Conservation (phyloP, 202 grass and related monocot species). For the Setaria viridis region DNA sequence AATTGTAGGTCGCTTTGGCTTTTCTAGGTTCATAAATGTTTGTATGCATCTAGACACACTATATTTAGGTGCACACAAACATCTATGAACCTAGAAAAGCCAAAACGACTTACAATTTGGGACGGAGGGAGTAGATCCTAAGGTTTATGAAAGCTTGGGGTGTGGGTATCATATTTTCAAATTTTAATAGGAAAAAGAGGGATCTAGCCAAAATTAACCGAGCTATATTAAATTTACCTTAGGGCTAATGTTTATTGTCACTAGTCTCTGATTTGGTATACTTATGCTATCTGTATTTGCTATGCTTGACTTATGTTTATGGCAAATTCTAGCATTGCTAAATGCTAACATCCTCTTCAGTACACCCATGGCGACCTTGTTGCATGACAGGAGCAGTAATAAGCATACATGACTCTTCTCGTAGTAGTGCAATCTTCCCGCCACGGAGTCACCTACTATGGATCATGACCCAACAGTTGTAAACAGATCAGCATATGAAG, state of each 20-base stretch:
- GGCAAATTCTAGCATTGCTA: conserved; percentile 2
- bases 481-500: neutral
- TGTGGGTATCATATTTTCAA: conserved; percentile 8
- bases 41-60: too few species aligned
- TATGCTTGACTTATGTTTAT: neutral
- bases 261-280: conserved; percentile 6
- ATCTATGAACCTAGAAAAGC: too few species aligned
- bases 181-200: neutral
- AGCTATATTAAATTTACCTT: conserved; percentile 13
- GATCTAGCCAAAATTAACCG: neutral
- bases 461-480: neutral
- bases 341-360: neutral
- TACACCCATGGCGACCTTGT: conserved; percentile 29
- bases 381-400: neutral
- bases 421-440: neutral
- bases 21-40: too few species aligned
- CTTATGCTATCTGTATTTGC: neutral
- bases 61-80: too few species aligned
- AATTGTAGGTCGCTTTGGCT: too few species aligned
- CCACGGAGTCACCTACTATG: neutral
- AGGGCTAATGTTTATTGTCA: neutral
- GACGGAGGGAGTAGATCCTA: neutral
- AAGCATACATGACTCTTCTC: neutral
- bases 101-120: too few species aligned
- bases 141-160: neutral